Conservation (phyloP, 352 stramenopile species). For the Pythium biforme region DNA sequence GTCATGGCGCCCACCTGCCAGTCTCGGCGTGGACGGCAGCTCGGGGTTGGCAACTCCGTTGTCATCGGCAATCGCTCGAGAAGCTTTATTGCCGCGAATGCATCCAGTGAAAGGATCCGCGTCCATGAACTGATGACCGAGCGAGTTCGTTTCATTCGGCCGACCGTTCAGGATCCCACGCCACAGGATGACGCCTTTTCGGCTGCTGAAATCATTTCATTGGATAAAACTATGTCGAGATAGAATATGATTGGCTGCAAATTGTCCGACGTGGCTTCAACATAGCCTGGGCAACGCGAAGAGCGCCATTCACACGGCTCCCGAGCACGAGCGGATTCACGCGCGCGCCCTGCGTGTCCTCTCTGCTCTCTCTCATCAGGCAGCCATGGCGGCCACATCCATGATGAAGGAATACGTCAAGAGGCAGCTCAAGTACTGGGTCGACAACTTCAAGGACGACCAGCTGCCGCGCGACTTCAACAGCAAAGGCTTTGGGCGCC, state of each 20-base stretch:
- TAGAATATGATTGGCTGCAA: no score
- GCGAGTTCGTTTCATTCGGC: neutral
- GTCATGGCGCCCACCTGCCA: no score
- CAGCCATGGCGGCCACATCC: conserved; percentile 25
- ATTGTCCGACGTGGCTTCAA: no score
- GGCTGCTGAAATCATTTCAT: neutral
- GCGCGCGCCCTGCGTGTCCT: no score
- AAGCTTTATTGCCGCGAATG: no score
- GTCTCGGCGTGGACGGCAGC: no score
- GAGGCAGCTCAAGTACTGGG: conserved; percentile 63
- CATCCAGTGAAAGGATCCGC: no score
- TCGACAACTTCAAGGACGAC: conserved; percentile 59
- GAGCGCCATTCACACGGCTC: conserved; percentile 5
- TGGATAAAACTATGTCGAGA: neutral
- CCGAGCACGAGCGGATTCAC: no score
- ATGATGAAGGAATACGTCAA: conserved; percentile 79
- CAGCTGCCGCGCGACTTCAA: conserved; percentile 59
- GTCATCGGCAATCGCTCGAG: no score
- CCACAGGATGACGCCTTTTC: neutral
- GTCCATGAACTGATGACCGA: no score
- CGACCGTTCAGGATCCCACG: neutral
- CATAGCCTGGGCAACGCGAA: neutral
- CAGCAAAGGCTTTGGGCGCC: conserved; percentile 44
- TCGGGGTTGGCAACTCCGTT: no score
- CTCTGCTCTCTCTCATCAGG: neutral